Percentiles rank a stretch among this genome's conserved stretches.
These are phyloP conservation scores for Ophiostoma sp. DNA, from an alignment of 2,329 filamentous ascomycete genomes.

Conservation along the genomic window DNA sequence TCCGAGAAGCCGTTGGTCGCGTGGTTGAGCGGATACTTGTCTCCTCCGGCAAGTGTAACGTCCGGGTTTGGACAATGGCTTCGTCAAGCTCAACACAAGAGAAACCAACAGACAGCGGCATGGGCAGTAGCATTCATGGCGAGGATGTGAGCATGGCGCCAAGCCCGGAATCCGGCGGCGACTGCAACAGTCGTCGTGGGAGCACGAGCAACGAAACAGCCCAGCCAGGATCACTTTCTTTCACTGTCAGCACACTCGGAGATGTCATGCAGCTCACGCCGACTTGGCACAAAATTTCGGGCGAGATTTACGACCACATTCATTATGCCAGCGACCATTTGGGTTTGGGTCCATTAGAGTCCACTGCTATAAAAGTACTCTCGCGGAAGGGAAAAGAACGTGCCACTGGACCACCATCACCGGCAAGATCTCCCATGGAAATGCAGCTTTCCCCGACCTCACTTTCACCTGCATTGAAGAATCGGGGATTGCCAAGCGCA, in stretches of 20 bases:
- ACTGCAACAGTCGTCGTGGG: slow-evolving; percentile 26
- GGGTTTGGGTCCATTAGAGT: background rate
- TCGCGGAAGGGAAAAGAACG: background rate
- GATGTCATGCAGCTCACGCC: slow-evolving; percentile 68
- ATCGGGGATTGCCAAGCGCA: background rate
- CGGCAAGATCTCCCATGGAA: background rate
- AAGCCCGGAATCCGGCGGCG: background rate
- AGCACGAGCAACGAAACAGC: slow-evolving; percentile 27
- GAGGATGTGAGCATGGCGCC: slow-evolving; percentile 8
- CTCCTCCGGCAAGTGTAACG: slow-evolving; percentile 46
- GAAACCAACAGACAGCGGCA: slow-evolving; percentile 6
- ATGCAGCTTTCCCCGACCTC: background rate
- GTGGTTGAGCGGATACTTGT: slow-evolving; percentile 65
- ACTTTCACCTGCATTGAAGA: background rate
- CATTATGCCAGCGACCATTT: background rate
- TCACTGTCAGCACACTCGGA: background rate
- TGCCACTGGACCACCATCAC: background rate
- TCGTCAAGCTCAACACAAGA: slow-evolving; percentile 1
- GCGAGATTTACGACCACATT: slow-evolving; percentile 63
- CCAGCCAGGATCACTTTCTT: slow-evolving; percentile 43
- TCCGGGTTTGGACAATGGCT: slow-evolving; percentile 37
- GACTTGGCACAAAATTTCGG: slow-evolving; percentile 74
- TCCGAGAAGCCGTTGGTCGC: slow-evolving; percentile 58
- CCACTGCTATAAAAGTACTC: background rate
- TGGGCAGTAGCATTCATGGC: slow-evolving; percentile 1